Conservation (phyloP, 1,284 basidiomycete species). For the Kalmanozyma brasiliensis region DNA sequence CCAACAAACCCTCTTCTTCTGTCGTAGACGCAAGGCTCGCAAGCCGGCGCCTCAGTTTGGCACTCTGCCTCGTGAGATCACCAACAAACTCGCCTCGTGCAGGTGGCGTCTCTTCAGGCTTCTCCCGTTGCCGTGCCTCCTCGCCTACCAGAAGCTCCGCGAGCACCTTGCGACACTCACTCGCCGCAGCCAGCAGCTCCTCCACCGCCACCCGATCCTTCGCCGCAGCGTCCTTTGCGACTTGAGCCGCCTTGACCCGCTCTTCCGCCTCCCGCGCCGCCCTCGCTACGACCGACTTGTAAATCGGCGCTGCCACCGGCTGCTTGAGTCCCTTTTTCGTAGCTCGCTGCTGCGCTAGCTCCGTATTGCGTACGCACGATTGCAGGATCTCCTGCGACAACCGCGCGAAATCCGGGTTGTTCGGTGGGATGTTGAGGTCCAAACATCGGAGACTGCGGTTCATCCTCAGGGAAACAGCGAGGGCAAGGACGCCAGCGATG, state of each 20-base stretch:
- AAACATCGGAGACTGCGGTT: constrained; percentile 89
- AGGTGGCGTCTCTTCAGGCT: constrained; percentile 22
- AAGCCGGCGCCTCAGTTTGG: constrained; percentile 28
- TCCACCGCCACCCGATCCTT: constrained; percentile 24
- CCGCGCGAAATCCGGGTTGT: constrained; percentile 84
- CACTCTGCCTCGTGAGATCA: constrained; percentile 51
- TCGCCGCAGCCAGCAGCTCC: constrained; percentile 29
- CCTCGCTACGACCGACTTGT: constrained; percentile 57
- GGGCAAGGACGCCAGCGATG: constrained; percentile 89
- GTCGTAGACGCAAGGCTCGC: constrained; percentile 27
- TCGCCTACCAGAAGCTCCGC: constrained; percentile 47
- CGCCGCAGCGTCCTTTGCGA: constrained; percentile 16
- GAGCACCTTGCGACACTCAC: constrained; percentile 46
- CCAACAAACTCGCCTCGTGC: constrained; percentile 48
- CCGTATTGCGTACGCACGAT: constrained; percentile 77
- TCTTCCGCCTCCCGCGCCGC: constrained; percentile 59
- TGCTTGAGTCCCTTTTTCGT: constrained; percentile 50
- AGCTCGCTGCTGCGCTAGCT: constrained; percentile 53
- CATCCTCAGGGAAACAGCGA: constrained; percentile 82
- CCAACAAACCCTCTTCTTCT: constrained; percentile 33
- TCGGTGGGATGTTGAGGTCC: constrained; percentile 88
- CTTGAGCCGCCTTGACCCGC: constrained; percentile 38
- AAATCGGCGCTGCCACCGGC: constrained; percentile 61
- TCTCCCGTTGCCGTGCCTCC: constrained; percentile 41
- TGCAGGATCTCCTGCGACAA: constrained; percentile 73